A percentile compares a stretch with the other conserved stretches of the same genome.
Conservation (phyloP, 768 basidiomycete genomes). For the Kwoniella botswanensis region DNA sequence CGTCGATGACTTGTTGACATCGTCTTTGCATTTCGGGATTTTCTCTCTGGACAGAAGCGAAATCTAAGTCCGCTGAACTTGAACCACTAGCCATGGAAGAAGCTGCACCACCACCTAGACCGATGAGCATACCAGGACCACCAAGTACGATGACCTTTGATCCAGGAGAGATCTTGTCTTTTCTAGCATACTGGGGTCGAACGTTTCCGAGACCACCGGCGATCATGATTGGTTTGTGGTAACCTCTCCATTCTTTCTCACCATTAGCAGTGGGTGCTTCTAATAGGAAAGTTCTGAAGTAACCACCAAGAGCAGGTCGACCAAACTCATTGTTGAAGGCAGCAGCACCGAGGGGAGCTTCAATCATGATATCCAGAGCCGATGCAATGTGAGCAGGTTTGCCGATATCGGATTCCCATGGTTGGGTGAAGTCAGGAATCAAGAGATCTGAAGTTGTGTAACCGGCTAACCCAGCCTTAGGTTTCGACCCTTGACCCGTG, state of each 20-base stretch:
- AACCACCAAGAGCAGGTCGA: conserved; percentile 86
- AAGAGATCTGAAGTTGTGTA: conserved; percentile 93
- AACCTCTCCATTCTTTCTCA: conserved; percentile 68
- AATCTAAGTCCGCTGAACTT: conserved; percentile 90
- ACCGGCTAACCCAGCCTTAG: conserved; percentile 91
- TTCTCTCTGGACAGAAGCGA: conserved; percentile 95
- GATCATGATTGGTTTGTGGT: conserved; percentile 99
- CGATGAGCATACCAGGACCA: conserved; percentile 94
- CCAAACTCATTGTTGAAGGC: conserved; percentile 99
- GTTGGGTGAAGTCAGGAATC: conserved; percentile 87
- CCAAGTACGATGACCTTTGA: conserved; percentile 91
- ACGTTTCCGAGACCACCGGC: conserved; percentile 97
- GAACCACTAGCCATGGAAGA: conserved; percentile 91
- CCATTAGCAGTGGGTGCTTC: conserved; percentile 67
- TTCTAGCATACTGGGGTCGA: conserved; percentile 77
- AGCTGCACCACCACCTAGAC: conserved; percentile 94
- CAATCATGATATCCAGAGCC: conserved; percentile 94
- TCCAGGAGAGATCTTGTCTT: conserved; percentile 75
- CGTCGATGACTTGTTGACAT: conserved; percentile 96
- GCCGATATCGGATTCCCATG: conserved; percentile 96
- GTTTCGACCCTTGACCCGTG: conserved; percentile 90
- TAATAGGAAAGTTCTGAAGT: conserved; percentile 93
- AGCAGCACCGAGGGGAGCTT: conserved; percentile 90
- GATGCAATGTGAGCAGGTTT: conserved; percentile 88
- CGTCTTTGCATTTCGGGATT: conserved; percentile 98